These are phyloP conservation scores for Fusarium tanahbumbuense DNA, from an alignment of 2,329 filamentous ascomycete genomes.

Conservation along the genomic window DNA sequence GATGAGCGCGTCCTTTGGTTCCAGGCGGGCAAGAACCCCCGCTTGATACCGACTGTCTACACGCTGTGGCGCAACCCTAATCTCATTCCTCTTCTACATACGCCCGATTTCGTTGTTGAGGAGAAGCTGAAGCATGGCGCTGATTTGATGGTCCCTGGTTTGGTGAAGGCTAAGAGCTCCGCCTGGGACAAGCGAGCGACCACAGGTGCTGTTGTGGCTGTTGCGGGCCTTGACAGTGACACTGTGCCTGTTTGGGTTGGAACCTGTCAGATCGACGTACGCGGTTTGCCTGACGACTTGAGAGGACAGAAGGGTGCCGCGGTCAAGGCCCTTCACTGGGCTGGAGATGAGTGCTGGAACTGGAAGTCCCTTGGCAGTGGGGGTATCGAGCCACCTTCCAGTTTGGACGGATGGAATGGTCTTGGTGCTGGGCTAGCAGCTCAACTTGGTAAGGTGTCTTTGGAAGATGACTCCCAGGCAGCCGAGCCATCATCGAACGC, in stretches of 20 bases:
- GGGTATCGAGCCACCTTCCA: slow-evolving; percentile 33
- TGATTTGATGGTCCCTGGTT: slow-evolving; percentile 40
- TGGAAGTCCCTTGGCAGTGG: slow-evolving; percentile 41
- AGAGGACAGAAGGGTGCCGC: slow-evolving; percentile 38
- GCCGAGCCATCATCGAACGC: background rate
- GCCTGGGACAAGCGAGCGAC: slow-evolving; percentile 37
- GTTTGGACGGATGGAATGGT: slow-evolving; percentile 31
- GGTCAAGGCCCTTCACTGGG: slow-evolving; percentile 40
- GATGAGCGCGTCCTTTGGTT: slow-evolving; percentile 44
- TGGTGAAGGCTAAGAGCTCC: slow-evolving; percentile 27
- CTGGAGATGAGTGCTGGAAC: slow-evolving; percentile 40
- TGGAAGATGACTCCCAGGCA: background rate
- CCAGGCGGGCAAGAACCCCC: slow-evolving; percentile 38
- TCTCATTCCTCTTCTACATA: slow-evolving; percentile 39
- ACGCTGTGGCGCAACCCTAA: slow-evolving; percentile 41
- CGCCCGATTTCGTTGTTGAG: slow-evolving; percentile 40
- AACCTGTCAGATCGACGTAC: slow-evolving; percentile 35
- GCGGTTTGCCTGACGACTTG: slow-evolving; percentile 21
- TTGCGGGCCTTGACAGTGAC: slow-evolving; percentile 36
- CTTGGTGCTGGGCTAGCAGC: background rate
- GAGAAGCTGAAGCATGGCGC: slow-evolving; percentile 40
- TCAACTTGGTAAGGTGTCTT: background rate
- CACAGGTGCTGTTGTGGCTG: slow-evolving; percentile 38
- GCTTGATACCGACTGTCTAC: slow-evolving; percentile 41
- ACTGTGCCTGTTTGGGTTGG: slow-evolving; percentile 41